phyloP scores from a whole-genome alignment of 23 red algal species.

The Chondrus crispus region DNA sequence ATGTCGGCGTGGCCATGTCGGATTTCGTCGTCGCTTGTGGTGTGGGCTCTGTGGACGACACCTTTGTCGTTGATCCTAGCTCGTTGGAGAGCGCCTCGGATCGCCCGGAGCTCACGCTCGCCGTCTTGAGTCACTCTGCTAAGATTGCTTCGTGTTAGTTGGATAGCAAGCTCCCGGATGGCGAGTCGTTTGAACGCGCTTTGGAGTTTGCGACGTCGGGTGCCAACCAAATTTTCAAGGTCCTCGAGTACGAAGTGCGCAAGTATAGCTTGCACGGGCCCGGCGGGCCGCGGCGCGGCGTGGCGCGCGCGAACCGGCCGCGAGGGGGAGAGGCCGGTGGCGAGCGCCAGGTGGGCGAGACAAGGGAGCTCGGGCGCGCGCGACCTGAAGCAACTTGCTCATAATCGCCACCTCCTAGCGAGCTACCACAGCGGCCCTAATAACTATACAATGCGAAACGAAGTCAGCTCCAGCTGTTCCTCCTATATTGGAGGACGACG shows the following conservation, averaged over 20 bases:
- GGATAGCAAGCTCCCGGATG: conserved; percentile 14
- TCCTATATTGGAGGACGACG: no score
- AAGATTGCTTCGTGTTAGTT: conserved; percentile 39
- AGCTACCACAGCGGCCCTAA: no score
- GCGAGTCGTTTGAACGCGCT: background rate
- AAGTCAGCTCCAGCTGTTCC: no score
- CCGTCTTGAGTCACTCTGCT: conserved; percentile 22
- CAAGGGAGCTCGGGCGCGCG: no score
- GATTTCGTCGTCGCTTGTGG: conserved; percentile 80
- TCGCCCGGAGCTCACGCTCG: conserved; percentile 49
- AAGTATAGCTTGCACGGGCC: conserved; percentile 47
- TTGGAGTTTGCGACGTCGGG: conserved; percentile 54
- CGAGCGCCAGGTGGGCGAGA: no score
- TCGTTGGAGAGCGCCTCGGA: conserved; percentile 39
- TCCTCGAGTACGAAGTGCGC: conserved; percentile 60
- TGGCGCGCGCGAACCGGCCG: no score
- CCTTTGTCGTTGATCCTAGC: conserved; percentile 61
- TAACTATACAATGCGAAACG: no score
- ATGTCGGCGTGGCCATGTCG: conserved; percentile 86
- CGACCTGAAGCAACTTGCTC: no score
- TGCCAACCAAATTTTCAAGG: conserved; percentile 53
- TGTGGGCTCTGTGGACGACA: conserved; percentile 53
- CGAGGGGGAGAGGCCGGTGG: no score
- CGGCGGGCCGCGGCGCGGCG: no score
- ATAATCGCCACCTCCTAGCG: no score